Conservation (phyloP, 768 basidiomycete genomes). For the Imleria badia region DNA sequence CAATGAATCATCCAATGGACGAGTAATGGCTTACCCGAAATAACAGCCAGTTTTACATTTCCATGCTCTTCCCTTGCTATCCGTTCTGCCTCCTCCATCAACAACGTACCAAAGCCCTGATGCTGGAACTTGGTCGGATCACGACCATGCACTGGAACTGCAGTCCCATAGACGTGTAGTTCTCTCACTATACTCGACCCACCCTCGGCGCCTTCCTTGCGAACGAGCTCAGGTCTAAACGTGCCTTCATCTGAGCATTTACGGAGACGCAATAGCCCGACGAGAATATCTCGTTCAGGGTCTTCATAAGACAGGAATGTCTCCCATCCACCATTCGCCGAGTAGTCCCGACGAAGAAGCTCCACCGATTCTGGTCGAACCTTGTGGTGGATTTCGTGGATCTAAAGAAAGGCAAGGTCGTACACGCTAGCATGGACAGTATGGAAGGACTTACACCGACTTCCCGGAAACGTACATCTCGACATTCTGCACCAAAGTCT, state of each 20-base stretch:
- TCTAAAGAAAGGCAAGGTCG: conserved; percentile 44
- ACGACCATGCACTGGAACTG: conserved; percentile 93
- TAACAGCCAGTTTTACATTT: conserved; percentile 94
- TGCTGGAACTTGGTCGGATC: conserved; percentile 99
- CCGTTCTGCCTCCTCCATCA: conserved; percentile 99
- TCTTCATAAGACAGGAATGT: conserved; percentile 99
- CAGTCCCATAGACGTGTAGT: conserved; percentile 96
- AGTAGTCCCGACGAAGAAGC: conserved; percentile 91
- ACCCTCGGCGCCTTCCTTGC: conserved; percentile 65
- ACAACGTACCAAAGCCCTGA: conserved; percentile 91
- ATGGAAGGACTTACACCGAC: conserved; percentile 71
- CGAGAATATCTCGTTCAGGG: conserved; percentile 93
- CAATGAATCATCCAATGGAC: not conserved
- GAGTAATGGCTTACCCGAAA: conserved; percentile 66
- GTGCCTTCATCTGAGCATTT: conserved; percentile 98
- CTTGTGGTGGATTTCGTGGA: conserved; percentile 98
- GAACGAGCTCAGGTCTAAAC: conserved; percentile 88
- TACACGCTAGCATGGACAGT: not conserved
- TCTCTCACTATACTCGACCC: conserved; percentile 93
- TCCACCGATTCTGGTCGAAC: conserved; percentile 95
- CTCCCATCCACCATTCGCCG: conserved; percentile 99
- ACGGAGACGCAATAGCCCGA: conserved; percentile 86
- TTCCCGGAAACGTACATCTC: conserved; percentile 97
- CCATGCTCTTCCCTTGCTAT: conserved; percentile 98
- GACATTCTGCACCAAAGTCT: conserved; percentile 96